Evolutionary conservation across 306 rosid species (phyloP).

Genomic region (Canavalia ensiformis): DNA sequence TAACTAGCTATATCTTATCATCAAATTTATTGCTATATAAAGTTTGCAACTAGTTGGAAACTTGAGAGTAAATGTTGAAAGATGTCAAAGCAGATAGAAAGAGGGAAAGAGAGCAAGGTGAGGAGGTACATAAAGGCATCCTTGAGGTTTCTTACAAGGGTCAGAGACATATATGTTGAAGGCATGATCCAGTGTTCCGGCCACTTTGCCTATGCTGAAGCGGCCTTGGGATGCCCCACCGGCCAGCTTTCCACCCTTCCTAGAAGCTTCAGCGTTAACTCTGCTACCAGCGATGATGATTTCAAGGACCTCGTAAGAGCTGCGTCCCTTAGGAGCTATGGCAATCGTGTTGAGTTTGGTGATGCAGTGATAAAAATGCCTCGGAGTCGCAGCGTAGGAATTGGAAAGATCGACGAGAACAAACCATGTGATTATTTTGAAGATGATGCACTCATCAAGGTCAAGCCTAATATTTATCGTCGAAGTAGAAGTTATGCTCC

Average conservation of each 20-base stretch:
- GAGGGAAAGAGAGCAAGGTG: conserved; percentile 46
- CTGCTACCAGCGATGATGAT: no score
- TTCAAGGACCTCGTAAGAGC: no score
- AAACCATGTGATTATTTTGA: conserved; percentile 59
- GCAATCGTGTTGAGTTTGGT: background rate
- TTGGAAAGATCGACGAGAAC: conserved; percentile 78
- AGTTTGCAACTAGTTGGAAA: background rate
- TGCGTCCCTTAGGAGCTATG: conserved; percentile 13
- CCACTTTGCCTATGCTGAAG: conserved; percentile 40
- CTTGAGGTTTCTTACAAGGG: conserved; percentile 50
- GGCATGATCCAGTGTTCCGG: conserved; percentile 57
- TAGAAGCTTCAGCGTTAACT: no score
- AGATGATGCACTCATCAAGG: conserved; percentile 40
- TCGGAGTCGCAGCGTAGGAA: conserved; percentile 57
- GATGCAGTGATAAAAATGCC: conserved; percentile 7
- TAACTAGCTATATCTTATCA: no score
- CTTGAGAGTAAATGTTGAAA: background rate
- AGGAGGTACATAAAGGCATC: conserved; percentile 55
- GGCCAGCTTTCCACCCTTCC: no score
- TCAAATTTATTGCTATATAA: background rate
- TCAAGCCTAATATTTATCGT: conserved; percentile 33
- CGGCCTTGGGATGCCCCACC: conserved; percentile 48
- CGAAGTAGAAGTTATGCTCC: conserved; percentile 65
- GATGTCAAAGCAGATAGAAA: conserved; percentile 13
- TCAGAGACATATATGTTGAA: conserved; percentile 62